These are phyloP conservation scores for Phycomyces blakesleeanus DNA, from an alignment of 192 early-diverging fungal species.

Conservation along the genomic window DNA sequence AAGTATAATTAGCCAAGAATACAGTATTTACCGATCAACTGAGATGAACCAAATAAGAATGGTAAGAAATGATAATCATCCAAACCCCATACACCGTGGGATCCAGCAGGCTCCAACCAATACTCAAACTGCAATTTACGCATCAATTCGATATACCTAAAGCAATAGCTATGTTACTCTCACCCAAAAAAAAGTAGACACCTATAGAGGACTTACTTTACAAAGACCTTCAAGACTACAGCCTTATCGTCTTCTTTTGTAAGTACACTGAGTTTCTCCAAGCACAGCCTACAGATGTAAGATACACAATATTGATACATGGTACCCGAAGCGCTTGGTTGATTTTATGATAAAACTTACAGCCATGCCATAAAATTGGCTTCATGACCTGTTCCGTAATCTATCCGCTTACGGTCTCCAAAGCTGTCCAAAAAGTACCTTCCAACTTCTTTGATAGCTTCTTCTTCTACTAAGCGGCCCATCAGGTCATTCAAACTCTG, in stretches of 20 bases:
- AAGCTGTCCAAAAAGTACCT: slow-evolving; percentile 80
- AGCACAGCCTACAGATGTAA: slow-evolving; percentile 54
- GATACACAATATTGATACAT: slow-evolving; percentile 1
- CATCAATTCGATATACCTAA: slow-evolving; percentile 85
- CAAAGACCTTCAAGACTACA: slow-evolving; percentile 75
- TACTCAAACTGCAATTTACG: slow-evolving; percentile 85
- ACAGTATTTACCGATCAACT: slow-evolving; percentile 57
- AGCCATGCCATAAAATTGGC: slow-evolving; percentile 86
- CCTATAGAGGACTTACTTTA: slow-evolving; percentile 38
- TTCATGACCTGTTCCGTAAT: slow-evolving; percentile 98
- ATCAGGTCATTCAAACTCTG: slow-evolving; percentile 22
- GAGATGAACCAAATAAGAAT: slow-evolving; percentile 87
- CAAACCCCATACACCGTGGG: slow-evolving; percentile 98
- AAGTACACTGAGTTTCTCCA: slow-evolving; percentile 71
- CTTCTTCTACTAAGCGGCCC: slow-evolving; percentile 23
- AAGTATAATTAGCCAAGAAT: not conserved
- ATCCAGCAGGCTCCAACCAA: slow-evolving; percentile 96
- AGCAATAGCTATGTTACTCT: not conserved
- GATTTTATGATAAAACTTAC: slow-evolving; percentile 30
- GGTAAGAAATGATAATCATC: slow-evolving; percentile 98
- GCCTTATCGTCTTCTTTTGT: slow-evolving; percentile 67
- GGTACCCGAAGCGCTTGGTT: not conserved
- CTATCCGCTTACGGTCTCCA: slow-evolving; percentile 89
- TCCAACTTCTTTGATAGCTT: slow-evolving; percentile 52
- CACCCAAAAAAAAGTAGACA: not conserved